Evolutionary conservation across 139 green algal genomes (phyloP), one percentile per base, ranked within the genome.

Genomic region (Klebsormidium nitens): DNA sequence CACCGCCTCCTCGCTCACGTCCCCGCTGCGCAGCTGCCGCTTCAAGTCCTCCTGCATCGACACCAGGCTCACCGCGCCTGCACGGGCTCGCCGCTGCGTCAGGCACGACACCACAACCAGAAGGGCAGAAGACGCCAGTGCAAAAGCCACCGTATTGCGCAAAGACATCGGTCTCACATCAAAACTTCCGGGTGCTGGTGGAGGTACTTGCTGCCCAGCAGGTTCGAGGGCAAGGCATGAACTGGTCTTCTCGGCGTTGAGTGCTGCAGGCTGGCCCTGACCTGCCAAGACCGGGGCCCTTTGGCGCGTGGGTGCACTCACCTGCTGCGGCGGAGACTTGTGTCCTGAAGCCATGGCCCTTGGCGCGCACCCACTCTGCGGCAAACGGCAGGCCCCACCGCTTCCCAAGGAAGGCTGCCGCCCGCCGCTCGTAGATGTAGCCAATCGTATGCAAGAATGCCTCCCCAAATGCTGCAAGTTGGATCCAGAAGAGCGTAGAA

Each of bases 401-500:
- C 61, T 80, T 81, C 8, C 86, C 86, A 17, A 89, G 63, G 29
- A 65, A 36, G 32, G 91, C 90, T 14, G 89, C 79, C 0, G 88
- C 91, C 77, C 92, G 85, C 50, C 76, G 74, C 69, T 86, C 79
- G 67, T 96, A 96, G 35, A 91, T 84, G 31, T 80, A 72, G 14
- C 89, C 91, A 2, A 96, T 88, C 6, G 90, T 75, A 29, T 84
- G 63, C 71, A 96, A 82, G 82, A 96, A 87, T 19, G 83, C 87
- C n/a, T 85, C 79, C 8, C 91, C 91, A 75, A 90, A 96, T 11
- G 87, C 69, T 77, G 69, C 26, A 34, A n/a, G n/a, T n/a, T n/a
- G n/a, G n/a, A n/a, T n/a, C n/a, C n/a, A n/a, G n/a, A n/a, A n/a
- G n/a, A n/a, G n/a, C n/a, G n/a, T n/a, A n/a, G n/a, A n/a, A n/a